Base-by-base conservation (phyloP, 805 yeast species). In the Hanseniaspora lachancei region DNA sequence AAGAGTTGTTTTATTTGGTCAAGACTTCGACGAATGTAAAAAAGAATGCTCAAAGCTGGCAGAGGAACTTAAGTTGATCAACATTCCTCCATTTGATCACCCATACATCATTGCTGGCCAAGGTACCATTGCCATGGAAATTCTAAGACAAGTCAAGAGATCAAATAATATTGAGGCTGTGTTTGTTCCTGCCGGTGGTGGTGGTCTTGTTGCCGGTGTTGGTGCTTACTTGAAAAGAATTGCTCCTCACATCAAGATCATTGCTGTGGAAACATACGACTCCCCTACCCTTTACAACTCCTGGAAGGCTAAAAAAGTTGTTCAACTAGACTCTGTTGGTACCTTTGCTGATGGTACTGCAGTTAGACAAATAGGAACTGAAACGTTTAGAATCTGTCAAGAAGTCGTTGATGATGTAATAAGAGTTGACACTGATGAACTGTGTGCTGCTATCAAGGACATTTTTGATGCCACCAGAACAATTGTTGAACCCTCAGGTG, bases 91-190 rank as follows among this genome's bases (percentile, higher is more conserved):
- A 0, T 93, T 93, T 67, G 95, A 93, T 66, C 97, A 93, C 65
- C 99, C 99, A 1, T 87, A 83, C 62, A 96, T 93, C 60, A 88
- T 93, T 70, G 98, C 99, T 9, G 99, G 99, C 24, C 99, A 93
- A 70, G 99, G 97, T 58, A 93, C 99, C 27, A 83, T 91, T 59
- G 98, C 95, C 3, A 78, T 89, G 79, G 99, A 93, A 70, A 72
- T 93, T 27, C 72, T 93, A 55, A 80, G 96, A 68, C 99, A 93
- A 72, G 77, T 89, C 36, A 81, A 87, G 60, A 67, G 63, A 47
- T 64, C 67, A 1, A 74, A 83, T 50, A 80, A 82, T 56, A 75
- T 91, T 61, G 79, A 78, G 62, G 97, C 97, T 2, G 84, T 93
- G 1, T 93, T 93, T 66, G 81, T 88, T 57, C 89, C 95, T 35